phyloP scores from a whole-genome alignment of 2,329 filamentous ascomycete species.

The Alternaria viburni region DNA sequence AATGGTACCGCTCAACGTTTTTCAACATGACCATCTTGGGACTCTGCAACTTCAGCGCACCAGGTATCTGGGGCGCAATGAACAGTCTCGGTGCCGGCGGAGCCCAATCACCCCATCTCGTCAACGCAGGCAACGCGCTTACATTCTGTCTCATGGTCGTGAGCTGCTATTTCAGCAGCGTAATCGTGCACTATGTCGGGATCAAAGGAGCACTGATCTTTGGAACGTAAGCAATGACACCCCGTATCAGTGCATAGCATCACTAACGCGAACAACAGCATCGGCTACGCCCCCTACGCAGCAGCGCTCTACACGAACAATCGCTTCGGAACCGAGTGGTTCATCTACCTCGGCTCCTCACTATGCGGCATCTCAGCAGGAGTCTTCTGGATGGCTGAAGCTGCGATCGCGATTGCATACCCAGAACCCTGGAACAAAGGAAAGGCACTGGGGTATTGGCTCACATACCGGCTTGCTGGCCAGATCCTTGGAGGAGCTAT shows the following conservation, averaged over 20 bases:
- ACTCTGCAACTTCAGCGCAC: conserved; percentile 72
- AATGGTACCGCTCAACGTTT: conserved; percentile 74
- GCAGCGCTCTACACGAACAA: conserved; percentile 75
- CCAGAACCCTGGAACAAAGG: conserved; percentile 65
- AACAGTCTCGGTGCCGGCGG: conserved; percentile 76
- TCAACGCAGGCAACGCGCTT: conserved; percentile 73
- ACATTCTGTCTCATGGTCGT: conserved; percentile 77
- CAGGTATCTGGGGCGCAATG: conserved; percentile 75
- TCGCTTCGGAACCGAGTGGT: conserved; percentile 71
- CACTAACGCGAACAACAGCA: conserved; percentile 33
- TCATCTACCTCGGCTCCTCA: conserved; percentile 70
- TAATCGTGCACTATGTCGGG: conserved; percentile 70
- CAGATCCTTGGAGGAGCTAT: conserved; percentile 76
- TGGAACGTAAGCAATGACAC: conserved; percentile 61
- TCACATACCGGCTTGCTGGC: conserved; percentile 65
- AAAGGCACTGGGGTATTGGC: conserved; percentile 68
- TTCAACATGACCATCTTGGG: conserved; percentile 76
- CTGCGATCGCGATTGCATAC: conserved; percentile 74
- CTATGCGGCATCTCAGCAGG: conserved; percentile 74
- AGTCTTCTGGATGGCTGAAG: conserved; percentile 78
- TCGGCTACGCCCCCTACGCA: conserved; percentile 74
- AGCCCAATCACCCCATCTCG: conserved; percentile 66
- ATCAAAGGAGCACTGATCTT: conserved; percentile 75
- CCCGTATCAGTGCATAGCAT: neutral
- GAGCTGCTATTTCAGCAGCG: conserved; percentile 70